Base-by-base conservation (phyloP, 257 asterid genomes). In the Gynochthodes officinalis region DNA sequence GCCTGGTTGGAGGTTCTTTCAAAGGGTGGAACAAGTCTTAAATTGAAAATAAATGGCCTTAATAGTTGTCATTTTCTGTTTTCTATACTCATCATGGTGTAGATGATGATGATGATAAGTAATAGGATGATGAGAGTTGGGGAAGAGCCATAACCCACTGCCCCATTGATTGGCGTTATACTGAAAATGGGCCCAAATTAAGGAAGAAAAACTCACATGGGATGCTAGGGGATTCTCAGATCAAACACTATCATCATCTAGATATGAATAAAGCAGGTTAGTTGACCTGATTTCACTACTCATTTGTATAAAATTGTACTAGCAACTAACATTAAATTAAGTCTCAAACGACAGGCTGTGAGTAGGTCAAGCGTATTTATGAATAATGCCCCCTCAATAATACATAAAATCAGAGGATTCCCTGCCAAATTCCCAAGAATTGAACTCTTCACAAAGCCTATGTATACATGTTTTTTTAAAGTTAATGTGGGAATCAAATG, bases 341-440 rank as follows among this genome's bases (percentile, higher is more conserved):
- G 69, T 39, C 40, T 72, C 73, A 64, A 77, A 69, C 40, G 79
- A 77, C 82, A 77, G 81, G 25, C 77, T 77, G 84, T 64, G 79
- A 32, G 77, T 80, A 70, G 84, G 84, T 80, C 80, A 53, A 64
- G 55, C 73, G 33, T 77, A 63, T 70, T 64, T 37, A n/a, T n/a
- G n/a, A n/a, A n/a, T n/a, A 64, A 80, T 69, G 32, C n/a, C 65
- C 19, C 33, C 46, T 69, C 68, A 43, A 59, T 71, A 43, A 28
- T 59, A 42, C 30, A 28, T 46, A 42, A 57, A 33, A 68, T 50
- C 35, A 21, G 19, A 30, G 48, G 35, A 7, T 49, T 68, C 21
- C 4, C 28, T 49, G 10, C 18, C 72, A 42, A 49, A 44, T 60
- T 32, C 69, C 48, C 55, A 72, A 60, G 37, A 44, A 72, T 61